Evolutionary conservation across 2,329 filamentous ascomycete species (phyloP).

Genomic region (Onygena corvina): DNA sequence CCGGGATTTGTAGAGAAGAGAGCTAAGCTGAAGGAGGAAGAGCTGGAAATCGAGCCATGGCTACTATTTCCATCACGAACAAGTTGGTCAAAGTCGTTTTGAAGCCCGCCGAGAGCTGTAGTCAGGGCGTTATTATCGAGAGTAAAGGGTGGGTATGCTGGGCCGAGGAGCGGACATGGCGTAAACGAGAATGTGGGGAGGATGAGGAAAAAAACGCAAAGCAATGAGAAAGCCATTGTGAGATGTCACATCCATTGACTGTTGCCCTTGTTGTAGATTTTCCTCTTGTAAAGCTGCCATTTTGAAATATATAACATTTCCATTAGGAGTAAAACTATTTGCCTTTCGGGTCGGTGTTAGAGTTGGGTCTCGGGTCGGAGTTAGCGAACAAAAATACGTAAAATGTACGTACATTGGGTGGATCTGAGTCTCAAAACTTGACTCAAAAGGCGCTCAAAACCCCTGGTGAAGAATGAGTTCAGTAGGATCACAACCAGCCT

Average conservation of each 20-base stretch:
- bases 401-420: too few relatives aligned
- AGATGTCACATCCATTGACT: too few relatives aligned
- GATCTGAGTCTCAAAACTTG: too few relatives aligned
- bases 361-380: slow-evolving; percentile 2
- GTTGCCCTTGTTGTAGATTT: too few relatives aligned
- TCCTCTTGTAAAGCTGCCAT: too few relatives aligned
- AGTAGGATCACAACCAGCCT: too few relatives aligned
- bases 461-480: too few relatives aligned
- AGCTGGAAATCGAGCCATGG: slow-evolving; percentile 16
- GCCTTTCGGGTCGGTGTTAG: slow-evolving; percentile 3
- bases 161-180: slow-evolving; percentile 18
- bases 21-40: slow-evolving; percentile 18
- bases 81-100: background rate
- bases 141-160: slow-evolving; percentile 10
- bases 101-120: slow-evolving; percentile 12
- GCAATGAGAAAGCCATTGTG: background rate
- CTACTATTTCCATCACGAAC: slow-evolving; percentile 4
- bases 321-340: too few relatives aligned
- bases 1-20: slow-evolving; percentile 18
- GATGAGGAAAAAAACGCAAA: background rate
- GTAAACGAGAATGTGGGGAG: slow-evolving; percentile 12
- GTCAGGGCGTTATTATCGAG: too few relatives aligned
- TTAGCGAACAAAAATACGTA: background rate
- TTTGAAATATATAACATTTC: too few relatives aligned
- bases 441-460: too few relatives aligned